Conservation (phyloP, 164 flowering plant species). For the Aristolochia contorta region DNA sequence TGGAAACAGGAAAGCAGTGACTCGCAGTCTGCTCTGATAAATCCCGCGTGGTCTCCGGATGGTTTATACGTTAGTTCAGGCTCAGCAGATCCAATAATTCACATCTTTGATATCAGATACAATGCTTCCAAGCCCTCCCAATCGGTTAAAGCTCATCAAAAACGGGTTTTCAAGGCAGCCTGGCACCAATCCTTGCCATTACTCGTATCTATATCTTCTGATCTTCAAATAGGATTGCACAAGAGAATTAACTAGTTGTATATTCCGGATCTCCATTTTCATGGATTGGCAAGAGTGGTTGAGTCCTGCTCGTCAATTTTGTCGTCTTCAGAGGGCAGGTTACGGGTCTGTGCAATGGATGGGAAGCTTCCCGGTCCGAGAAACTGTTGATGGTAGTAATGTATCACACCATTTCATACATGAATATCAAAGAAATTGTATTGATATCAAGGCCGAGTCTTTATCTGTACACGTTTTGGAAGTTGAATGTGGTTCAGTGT, state of each 20-base stretch:
- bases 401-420: too few species aligned
- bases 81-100: slow-evolving; percentile 82
- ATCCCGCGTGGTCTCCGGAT: slow-evolving; percentile 95
- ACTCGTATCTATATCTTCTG: slow-evolving; percentile 83
- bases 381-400: too few species aligned
- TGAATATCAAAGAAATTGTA: too few species aligned
- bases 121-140: slow-evolving; percentile 60
- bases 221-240: slow-evolving; percentile 78
- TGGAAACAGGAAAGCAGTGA: slow-evolving; percentile 95
- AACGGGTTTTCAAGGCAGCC: slow-evolving; percentile 80
- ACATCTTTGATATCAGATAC: slow-evolving; percentile 81
- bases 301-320: too few species aligned
- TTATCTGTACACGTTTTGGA: too few species aligned
- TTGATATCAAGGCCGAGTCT: too few species aligned
- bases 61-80: slow-evolving; percentile 79
- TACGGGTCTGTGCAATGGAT: too few species aligned
- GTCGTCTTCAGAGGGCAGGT: too few species aligned
- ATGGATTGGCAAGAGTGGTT: too few species aligned
- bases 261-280: not conserved
- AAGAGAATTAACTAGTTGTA: slow-evolving; percentile 11
- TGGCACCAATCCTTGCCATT: slow-evolving; percentile 79
- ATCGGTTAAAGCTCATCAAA: slow-evolving; percentile 81
- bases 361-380: too few species aligned
- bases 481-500: too few species aligned
- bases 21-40: slow-evolving; percentile 85